A percentile compares a stretch with the other conserved stretches of the same genome.
Evolutionary conservation across 257 asterid genomes (phyloP).

Genomic region (Perilla frutescens): DNA sequence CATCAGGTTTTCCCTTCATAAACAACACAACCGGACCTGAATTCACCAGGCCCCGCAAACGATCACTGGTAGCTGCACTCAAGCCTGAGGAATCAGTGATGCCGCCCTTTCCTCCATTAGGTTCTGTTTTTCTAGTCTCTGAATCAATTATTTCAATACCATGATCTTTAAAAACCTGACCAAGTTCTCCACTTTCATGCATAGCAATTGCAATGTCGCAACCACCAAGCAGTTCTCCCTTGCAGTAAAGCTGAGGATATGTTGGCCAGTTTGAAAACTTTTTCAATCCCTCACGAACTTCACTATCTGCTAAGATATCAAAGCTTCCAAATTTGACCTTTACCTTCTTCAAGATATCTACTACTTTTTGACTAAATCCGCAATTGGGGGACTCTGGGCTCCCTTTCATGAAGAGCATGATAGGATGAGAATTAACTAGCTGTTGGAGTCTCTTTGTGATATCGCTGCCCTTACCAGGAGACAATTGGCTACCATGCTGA

Average conservation of each 20-base stretch:
- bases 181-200: slow-evolving; percentile 91
- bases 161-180: slow-evolving; percentile 69
- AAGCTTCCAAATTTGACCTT: slow-evolving; percentile 85
- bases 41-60: slow-evolving; percentile 57
- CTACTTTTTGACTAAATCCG: slow-evolving; percentile 92
- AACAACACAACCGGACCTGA: slow-evolving; percentile 77
- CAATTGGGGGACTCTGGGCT: slow-evolving; percentile 83
- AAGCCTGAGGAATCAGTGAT: slow-evolving; percentile 63
- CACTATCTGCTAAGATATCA: slow-evolving; percentile 71
- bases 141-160: slow-evolving; percentile 53
- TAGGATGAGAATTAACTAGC: slow-evolving; percentile 70
- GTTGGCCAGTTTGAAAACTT: slow-evolving; percentile 97
- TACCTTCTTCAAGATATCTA: slow-evolving; percentile 83
- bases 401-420: slow-evolving; percentile 97
- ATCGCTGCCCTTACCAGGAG: slow-evolving; percentile 47
- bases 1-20: slow-evolving; percentile 90
- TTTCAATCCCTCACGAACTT: slow-evolving; percentile 93
- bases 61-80: slow-evolving; percentile 60
- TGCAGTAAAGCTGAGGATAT: slow-evolving; percentile 90
- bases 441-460: slow-evolving; percentile 63
- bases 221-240: slow-evolving; percentile 98
- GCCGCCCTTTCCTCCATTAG: slow-evolving; percentile 57
- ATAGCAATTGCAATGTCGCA: slow-evolving; percentile 81
- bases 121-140: slow-evolving; percentile 42
- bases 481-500: slow-evolving; percentile 39